A percentile compares a stretch with the other conserved stretches of the same genome.
These are phyloP conservation scores for Chaetothyriales sp. DNA, from an alignment of 2,329 filamentous ascomycete species.

Conservation along the genomic window DNA sequence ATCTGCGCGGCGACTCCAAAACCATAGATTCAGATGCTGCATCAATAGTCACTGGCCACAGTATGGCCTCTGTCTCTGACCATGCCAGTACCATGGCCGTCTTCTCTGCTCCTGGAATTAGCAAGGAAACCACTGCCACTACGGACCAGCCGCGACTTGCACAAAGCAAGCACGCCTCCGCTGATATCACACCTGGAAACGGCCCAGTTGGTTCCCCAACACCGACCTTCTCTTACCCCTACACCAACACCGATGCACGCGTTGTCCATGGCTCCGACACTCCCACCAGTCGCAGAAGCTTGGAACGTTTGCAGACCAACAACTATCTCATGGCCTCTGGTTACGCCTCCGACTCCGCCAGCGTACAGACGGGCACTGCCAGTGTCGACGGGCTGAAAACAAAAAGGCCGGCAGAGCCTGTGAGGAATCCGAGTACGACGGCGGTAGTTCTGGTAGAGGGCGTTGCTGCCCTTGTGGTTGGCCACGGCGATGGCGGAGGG, in stretches of 20 bases:
- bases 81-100: slow-evolving; percentile 16
- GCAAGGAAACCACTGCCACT: background rate
- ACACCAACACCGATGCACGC: background rate
- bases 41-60: slow-evolving; percentile 7
- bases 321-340: background rate
- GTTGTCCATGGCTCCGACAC: slow-evolving; percentile 10
- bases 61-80: slow-evolving; percentile 1
- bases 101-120: slow-evolving; percentile 14
- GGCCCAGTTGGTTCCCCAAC: background rate
- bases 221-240: background rate
- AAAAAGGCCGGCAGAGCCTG: slow-evolving; percentile 9
- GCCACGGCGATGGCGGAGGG: background rate
- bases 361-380: background rate
- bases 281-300: slow-evolving; percentile 13
- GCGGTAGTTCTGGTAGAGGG: slow-evolving; percentile 15
- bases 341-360: background rate
- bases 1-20: slow-evolving; percentile 10
- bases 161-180: background rate
- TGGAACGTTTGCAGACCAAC: slow-evolving; percentile 11
- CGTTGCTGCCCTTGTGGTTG: slow-evolving; percentile 9
- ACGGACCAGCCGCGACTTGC: background rate
- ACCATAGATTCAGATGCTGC: slow-evolving; percentile 11
- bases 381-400: slow-evolving; percentile 8
- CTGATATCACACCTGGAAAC: background rate
- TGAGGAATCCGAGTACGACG: slow-evolving; percentile 14